Evolutionary conservation across 2,329 filamentous ascomycete genomes (phyloP).

Genomic region (Aspergillus pseudoglaucus): DNA sequence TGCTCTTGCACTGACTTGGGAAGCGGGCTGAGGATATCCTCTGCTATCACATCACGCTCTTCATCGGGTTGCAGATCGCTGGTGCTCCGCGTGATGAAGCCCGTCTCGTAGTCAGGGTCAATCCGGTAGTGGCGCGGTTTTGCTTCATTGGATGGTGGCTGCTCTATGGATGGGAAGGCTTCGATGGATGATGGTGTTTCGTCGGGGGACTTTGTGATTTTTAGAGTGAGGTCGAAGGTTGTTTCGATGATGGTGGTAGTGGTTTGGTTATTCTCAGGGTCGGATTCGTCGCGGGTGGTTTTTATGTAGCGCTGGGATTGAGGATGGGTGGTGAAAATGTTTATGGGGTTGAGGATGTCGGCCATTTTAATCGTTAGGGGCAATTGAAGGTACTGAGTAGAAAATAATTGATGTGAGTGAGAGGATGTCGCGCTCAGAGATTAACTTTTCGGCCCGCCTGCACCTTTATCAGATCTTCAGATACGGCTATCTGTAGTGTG

Average conservation of each 20-base stretch:
- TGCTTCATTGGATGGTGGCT: background rate
- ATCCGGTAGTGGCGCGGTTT: slow-evolving; percentile 12
- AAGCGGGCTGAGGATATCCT: slow-evolving; percentile 5
- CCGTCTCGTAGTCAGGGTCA: slow-evolving; percentile 13
- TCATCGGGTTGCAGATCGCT: slow-evolving; percentile 6
- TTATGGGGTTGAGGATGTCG: slow-evolving; percentile 7
- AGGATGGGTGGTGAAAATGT: slow-evolving; percentile 8
- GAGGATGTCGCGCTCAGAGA: too few species aligned
- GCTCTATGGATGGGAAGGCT: background rate
- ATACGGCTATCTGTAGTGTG: too few species aligned
- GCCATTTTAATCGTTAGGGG: too few species aligned
- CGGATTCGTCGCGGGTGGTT: slow-evolving; percentile 8
- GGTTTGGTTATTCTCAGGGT: slow-evolving; percentile 10
- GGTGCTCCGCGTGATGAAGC: slow-evolving; percentile 11
- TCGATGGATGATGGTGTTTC: slow-evolving; percentile 3
- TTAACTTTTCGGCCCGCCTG: too few species aligned
- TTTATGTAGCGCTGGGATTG: slow-evolving; percentile 11
- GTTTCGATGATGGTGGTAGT: slow-evolving; percentile 6
- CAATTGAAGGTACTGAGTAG: too few species aligned
- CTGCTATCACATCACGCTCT: slow-evolving; percentile 1
- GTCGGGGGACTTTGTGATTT: slow-evolving; percentile 3
- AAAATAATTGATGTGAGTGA: too few species aligned
- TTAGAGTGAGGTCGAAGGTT: slow-evolving; percentile 9
- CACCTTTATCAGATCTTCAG: too few species aligned
- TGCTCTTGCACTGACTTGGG: slow-evolving; percentile 6